Base-by-base conservation (phyloP, 73 alveolate species). In the Urostyla sp. region DNA sequence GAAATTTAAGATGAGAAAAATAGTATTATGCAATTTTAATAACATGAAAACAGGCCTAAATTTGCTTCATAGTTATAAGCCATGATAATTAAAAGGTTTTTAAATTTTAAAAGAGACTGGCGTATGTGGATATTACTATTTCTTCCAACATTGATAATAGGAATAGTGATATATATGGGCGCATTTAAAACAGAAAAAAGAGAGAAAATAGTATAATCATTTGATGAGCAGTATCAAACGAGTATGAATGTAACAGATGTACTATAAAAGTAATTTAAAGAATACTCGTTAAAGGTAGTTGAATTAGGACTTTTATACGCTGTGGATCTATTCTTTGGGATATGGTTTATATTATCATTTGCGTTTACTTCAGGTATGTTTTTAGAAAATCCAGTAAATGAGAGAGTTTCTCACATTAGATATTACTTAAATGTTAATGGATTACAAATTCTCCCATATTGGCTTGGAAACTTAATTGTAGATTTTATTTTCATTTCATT, bases 91-190 rank as follows among this genome's bases (percentile, higher is more conserved):
- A 73, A 73, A 23, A 48, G 85, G 40, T 73, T 73, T 73, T 73
- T 1, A 6, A 20, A 6, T 16, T 73, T 73, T 36, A 73, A 73
- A 36, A 73, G 85, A 52, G 85, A 73, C 27, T 73, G 85, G 85
- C 30, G 85, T 27, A 73, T 73, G 74, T 73, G 85, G 85, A 52
- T 16, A 1, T 27, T 73, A 2, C 20, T 73, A 31, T 11, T 73
- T 13, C 44, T 73, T 0, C 85, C 85, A 18, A 32, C 57, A 6
- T 36, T 53, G 6, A 73, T 73, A 4, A 37, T 63, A 36, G 27
- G 49, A 38, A 36, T 63, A 8, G 60, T 40, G 15, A n/a, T 63
- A 2, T 55, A 4, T 6, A 6, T 55, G 5, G 46, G 13, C 46
- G 5, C 28, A 18, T 24, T 8, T 55, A 11, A 11, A 2, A 55